These are phyloP conservation scores for Ophiostoma himal-ulmi DNA, from an alignment of 2,329 filamentous ascomycete species.

Conservation along the genomic window DNA sequence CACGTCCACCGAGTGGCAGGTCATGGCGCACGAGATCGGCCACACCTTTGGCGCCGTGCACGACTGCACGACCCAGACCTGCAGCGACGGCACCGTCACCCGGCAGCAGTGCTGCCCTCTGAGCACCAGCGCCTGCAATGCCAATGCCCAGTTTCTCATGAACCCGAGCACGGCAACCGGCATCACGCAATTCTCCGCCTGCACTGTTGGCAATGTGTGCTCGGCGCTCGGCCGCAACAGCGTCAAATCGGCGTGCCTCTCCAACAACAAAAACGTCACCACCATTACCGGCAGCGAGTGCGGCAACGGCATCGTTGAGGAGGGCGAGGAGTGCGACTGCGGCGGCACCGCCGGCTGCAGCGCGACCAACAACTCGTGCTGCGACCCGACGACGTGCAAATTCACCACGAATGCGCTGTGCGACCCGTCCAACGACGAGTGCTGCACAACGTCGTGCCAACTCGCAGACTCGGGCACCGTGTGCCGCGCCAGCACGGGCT, in stretches of 20 bases:
- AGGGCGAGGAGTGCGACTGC: slow-evolving; percentile 92
- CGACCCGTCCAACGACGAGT: slow-evolving; percentile 75
- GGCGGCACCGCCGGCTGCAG: slow-evolving; percentile 69
- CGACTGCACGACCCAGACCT: slow-evolving; percentile 71
- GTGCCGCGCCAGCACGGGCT: slow-evolving; percentile 72
- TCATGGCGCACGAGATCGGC: slow-evolving; percentile 89
- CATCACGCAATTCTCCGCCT: slow-evolving; percentile 77
- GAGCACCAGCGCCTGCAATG: slow-evolving; percentile 61
- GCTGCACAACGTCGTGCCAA: slow-evolving; percentile 63
- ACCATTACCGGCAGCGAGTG: slow-evolving; percentile 81
- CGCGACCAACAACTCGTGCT: slow-evolving; percentile 69
- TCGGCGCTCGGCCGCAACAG: slow-evolving; percentile 71
- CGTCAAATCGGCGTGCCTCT: slow-evolving; percentile 70
- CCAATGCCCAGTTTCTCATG: slow-evolving; percentile 81
- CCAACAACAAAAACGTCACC: slow-evolving; percentile 75
- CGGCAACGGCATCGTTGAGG: slow-evolving; percentile 94
- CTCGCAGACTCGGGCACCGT: slow-evolving; percentile 63
- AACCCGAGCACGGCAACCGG: slow-evolving; percentile 75
- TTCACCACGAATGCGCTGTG: slow-evolving; percentile 73
- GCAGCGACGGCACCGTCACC: slow-evolving; percentile 51
- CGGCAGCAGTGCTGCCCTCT: slow-evolving; percentile 72
- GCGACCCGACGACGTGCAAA: slow-evolving; percentile 78
- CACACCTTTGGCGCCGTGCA: slow-evolving; percentile 96
- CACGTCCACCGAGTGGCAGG: slow-evolving; percentile 83
- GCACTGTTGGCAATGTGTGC: slow-evolving; percentile 90